These are phyloP conservation scores for Trichomonascaceae sp. DNA, from an alignment of 1,139 yeast species.

Conservation along the genomic window DNA sequence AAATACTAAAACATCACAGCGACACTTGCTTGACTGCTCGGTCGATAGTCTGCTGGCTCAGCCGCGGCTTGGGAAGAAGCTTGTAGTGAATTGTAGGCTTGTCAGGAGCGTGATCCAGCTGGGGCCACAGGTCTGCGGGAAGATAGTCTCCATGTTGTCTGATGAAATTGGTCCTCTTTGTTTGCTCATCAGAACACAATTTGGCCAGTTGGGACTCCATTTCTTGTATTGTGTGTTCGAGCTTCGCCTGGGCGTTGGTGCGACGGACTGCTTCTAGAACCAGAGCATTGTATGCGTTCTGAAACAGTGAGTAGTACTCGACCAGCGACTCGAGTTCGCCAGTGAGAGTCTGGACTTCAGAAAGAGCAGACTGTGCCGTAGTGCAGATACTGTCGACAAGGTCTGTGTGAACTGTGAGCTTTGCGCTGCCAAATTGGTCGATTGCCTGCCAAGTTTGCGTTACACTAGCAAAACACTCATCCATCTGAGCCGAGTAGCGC, in stretches of 20 bases:
- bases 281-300: slow-evolving; percentile 36
- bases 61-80: slow-evolving; percentile 13
- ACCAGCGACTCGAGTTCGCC: slow-evolving; percentile 24
- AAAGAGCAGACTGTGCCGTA: slow-evolving; percentile 10
- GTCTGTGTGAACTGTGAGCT: slow-evolving; percentile 11
- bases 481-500: slow-evolving; percentile 12
- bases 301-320: slow-evolving; percentile 37
- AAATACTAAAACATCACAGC: slow-evolving; percentile 1
- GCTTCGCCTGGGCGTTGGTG: slow-evolving; percentile 25
- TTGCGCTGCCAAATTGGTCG: slow-evolving; percentile 14
- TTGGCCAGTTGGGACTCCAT: slow-evolving; percentile 28
- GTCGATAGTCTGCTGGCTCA: slow-evolving; percentile 9
- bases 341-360: slow-evolving; percentile 19
- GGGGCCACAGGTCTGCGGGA: slow-evolving; percentile 41
- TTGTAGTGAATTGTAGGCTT: slow-evolving; percentile 12
- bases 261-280: slow-evolving; percentile 40
- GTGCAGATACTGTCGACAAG: slow-evolving; percentile 9
- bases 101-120: slow-evolving; percentile 24
- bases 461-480: slow-evolving; percentile 10
- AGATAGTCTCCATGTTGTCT: slow-evolving; percentile 36
- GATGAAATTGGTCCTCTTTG: slow-evolving; percentile 30
- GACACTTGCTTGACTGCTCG: slow-evolving; percentile 9
- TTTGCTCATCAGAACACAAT: slow-evolving; percentile 30
- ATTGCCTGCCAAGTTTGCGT: slow-evolving; percentile 13
- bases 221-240: slow-evolving; percentile 29